Base-by-base conservation (phyloP, 768 basidiomycete genomes). In the Boletus rubescentipes region DNA sequence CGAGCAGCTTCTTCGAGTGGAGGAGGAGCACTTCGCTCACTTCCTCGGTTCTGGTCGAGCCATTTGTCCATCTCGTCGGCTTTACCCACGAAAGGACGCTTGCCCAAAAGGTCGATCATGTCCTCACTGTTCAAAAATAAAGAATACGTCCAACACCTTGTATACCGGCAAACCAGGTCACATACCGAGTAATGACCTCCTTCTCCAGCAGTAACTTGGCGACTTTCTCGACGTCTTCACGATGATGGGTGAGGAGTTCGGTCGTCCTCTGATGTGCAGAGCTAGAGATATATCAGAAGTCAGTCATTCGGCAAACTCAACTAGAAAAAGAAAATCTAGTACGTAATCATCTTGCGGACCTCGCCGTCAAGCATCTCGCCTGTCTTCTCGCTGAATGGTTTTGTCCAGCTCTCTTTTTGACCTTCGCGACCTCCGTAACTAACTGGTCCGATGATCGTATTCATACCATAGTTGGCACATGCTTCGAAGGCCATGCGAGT, bases 371-470 rank as follows among this genome's bases (percentile, higher is more conserved):
- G 76, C 79, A 94, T 89, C 75, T 98, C 91, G 2, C 89, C 92
- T 1, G 97, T 98, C 72, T 90, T 91, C 79, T 99, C 97, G 62
- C 91, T 93, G 78, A 98, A 99, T 6, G 96, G 97, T 70, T 99
- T 99, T 48, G 91, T 91, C 88, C 93, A 96, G 48, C 82, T 77
- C 67, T 96, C 93, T 40, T 86, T 86, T 41, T 90, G 80, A 26
- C 86, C 88, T 60, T 91, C 83, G 43, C 85, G 80, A n/a, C 91
- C 90, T 46, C 94, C 93, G 66, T 98, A 99, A 63, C 92, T 95
- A 57, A 99, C 91, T 2, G 97, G 97, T 2, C 97, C 97, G 58
- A 99, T 92, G 49, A 85, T 82, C 46, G 84, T 78, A 73, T 94
- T 96, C 96, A 99, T 98, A 55, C 97, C 97, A 73, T 97, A 97